phyloP scores from a whole-genome alignment of 2,329 filamentous ascomycete genomes.

The Penicillium brasilianum region DNA sequence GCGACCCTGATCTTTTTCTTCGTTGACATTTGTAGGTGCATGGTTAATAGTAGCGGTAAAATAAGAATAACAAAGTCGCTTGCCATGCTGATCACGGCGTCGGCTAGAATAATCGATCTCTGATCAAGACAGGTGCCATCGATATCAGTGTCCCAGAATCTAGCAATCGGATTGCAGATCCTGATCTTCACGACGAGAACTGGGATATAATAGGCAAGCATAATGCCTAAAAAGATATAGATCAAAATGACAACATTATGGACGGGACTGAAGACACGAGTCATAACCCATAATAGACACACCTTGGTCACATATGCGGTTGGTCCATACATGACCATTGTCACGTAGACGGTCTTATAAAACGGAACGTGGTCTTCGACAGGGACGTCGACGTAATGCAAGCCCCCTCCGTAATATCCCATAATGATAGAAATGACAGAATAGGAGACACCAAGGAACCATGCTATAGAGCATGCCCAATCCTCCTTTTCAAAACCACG shows the following conservation, averaged over 20 bases:
- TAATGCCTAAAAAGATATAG: not conserved
- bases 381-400: not conserved
- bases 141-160: not conserved
- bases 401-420: not conserved
- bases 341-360: slow-evolving; percentile 47
- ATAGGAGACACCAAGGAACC: slow-evolving; percentile 14
- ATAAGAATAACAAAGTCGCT: not conserved
- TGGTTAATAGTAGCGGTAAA: not conserved
- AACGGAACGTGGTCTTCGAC: not conserved
- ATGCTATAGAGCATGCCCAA: not conserved
- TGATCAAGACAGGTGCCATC: not conserved
- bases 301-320: slow-evolving; percentile 51
- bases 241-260: slow-evolving; percentile 44
- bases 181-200: not conserved
- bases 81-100: not conserved
- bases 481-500: slow-evolving; percentile 12
- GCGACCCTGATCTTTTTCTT: not conserved
- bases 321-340: slow-evolving; percentile 53
- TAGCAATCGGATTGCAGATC: not conserved
- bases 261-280: slow-evolving; percentile 50
- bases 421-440: slow-evolving; percentile 20
- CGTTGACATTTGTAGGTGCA: not conserved
- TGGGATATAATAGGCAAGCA: not conserved
- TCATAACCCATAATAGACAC: slow-evolving; percentile 52
- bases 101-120: not conserved